A percentile compares a stretch with the other conserved stretches of the same genome.
These are phyloP conservation scores for Sodiomyces alkalinus DNA, from an alignment of 2,329 filamentous ascomycete genomes.

Conservation along the genomic window DNA sequence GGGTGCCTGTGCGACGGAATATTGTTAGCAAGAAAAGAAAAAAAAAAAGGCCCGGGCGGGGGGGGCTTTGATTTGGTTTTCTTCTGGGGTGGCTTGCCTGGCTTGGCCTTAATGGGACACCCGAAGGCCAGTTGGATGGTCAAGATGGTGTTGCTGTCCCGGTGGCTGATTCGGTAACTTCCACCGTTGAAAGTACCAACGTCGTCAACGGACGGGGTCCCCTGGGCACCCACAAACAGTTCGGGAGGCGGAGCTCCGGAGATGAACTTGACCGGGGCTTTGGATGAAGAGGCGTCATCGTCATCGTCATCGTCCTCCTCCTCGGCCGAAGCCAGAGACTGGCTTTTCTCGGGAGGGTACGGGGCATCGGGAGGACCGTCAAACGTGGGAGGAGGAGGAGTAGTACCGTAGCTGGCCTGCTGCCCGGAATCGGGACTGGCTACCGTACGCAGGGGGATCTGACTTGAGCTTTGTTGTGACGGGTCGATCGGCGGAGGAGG, in stretches of 20 bases:
- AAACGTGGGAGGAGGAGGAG: slow-evolving; percentile 14
- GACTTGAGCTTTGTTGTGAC: slow-evolving; percentile 12
- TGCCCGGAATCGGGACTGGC: slow-evolving; percentile 7
- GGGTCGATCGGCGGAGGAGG: slow-evolving; percentile 17
- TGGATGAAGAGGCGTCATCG: slow-evolving; percentile 12
- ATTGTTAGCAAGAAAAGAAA: background rate
- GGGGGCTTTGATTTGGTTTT: no score
- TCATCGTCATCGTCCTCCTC: slow-evolving; percentile 5
- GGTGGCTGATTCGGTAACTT: slow-evolving; percentile 82
- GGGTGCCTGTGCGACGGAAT: slow-evolving; percentile 50
- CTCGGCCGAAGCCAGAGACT: slow-evolving; percentile 7
- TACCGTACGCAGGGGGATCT: slow-evolving; percentile 8
- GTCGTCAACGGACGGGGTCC: slow-evolving; percentile 51
- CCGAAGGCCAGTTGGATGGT: slow-evolving; percentile 83
- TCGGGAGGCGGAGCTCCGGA: slow-evolving; percentile 25
- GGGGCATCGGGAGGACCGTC: slow-evolving; percentile 10
- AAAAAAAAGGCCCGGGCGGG: no score
- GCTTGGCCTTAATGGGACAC: slow-evolving; percentile 67
- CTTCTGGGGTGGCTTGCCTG: slow-evolving; percentile 44
- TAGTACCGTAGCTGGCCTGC: slow-evolving; percentile 10
- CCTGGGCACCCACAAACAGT: slow-evolving; percentile 46
- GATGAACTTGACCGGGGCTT: slow-evolving; percentile 18
- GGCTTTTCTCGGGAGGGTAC: slow-evolving; percentile 13
- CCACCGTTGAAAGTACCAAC: slow-evolving; percentile 96
- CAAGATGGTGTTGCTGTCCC: slow-evolving; percentile 78